These are phyloP conservation scores for Aspergillus homomorphus DNA, from an alignment of 495 filamentous ascomycete genomes.

Conservation along the genomic window DNA sequence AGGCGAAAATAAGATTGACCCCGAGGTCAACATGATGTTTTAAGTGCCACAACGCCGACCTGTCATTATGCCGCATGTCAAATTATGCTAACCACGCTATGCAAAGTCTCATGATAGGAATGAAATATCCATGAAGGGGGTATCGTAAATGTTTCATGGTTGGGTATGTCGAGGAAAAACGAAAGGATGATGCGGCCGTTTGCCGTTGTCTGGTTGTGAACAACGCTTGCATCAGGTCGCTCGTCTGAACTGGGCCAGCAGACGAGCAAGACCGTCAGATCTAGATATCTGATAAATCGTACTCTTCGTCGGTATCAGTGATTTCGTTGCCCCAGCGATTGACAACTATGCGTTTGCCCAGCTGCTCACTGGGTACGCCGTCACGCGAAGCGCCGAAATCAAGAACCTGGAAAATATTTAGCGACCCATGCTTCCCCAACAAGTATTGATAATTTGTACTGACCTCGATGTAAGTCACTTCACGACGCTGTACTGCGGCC, in stretches of 20 bases:
- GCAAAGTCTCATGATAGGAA: constrained; percentile 35
- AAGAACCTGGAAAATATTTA: constrained; percentile 21
- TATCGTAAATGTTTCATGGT: constrained; percentile 25
- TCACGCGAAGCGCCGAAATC: constrained; percentile 90
- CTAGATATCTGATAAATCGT: constrained; percentile 41
- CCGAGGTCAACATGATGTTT: constrained; percentile 15
- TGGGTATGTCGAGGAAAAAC: constrained; percentile 11
- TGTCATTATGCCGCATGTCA: constrained; percentile 37
- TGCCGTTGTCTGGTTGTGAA: neutral
- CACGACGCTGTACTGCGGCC: constrained; percentile 90
- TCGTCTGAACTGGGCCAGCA: neutral
- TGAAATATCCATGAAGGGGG: constrained; percentile 21
- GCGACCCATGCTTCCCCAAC: neutral
- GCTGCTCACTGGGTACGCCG: constrained; percentile 67
- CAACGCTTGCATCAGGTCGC: neutral
- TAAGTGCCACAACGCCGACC: constrained; percentile 34
- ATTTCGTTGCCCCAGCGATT: constrained; percentile 55
- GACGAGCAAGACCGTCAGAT: constrained; percentile 16
- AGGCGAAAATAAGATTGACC: constrained; percentile 12
- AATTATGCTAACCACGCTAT: constrained; percentile 47
- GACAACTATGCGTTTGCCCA: constrained; percentile 78
- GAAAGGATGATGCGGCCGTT: constrained; percentile 3
- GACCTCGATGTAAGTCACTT: constrained; percentile 94
- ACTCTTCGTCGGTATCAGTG: constrained; percentile 41
- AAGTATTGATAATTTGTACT: constrained; percentile 26